phyloP scores from a whole-genome alignment of 2,329 filamentous ascomycete species.

The Aspergillus phoenicis region DNA sequence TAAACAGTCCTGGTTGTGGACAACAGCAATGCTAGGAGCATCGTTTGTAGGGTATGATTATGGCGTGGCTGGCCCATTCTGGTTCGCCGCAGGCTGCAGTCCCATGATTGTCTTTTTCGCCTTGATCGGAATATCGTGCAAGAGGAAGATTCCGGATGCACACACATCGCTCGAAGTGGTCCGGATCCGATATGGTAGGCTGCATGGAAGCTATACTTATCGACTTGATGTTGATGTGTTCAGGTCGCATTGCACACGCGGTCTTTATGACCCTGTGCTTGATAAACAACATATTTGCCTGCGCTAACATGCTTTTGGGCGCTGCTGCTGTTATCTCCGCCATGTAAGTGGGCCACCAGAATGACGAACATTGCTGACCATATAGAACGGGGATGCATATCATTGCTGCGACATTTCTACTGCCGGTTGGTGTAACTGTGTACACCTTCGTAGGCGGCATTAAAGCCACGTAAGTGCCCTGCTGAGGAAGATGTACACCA shows the following conservation, averaged over 20 bases:
- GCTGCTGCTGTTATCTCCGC: constrained; percentile 48
- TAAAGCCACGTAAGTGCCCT: constrained; percentile 38
- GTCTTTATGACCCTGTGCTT: constrained; percentile 57
- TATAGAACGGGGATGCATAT: constrained; percentile 54
- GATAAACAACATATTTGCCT: constrained; percentile 58
- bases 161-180: constrained; percentile 59
- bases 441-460: constrained; percentile 47
- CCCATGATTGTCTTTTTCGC: constrained; percentile 61
- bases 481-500: not conserved
- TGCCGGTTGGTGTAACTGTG: constrained; percentile 43
- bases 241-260: constrained; percentile 48
- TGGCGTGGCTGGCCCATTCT: constrained; percentile 59
- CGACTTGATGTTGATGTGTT: not conserved
- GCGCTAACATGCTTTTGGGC: constrained; percentile 57
- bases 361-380: not conserved
- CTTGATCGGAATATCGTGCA: constrained; percentile 55
- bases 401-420: constrained; percentile 53
- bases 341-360: constrained; percentile 24
- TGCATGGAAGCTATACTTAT: too few relatives aligned
- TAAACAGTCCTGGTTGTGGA: constrained; percentile 55
- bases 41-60: constrained; percentile 57
- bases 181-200: constrained; percentile 52
- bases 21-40: constrained; percentile 55
- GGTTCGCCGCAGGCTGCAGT: constrained; percentile 60
- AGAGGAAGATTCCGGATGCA: constrained; percentile 56